phyloP scores from a whole-genome alignment of 2,329 filamentous ascomycete genomes.

The Xylaria sp. region DNA sequence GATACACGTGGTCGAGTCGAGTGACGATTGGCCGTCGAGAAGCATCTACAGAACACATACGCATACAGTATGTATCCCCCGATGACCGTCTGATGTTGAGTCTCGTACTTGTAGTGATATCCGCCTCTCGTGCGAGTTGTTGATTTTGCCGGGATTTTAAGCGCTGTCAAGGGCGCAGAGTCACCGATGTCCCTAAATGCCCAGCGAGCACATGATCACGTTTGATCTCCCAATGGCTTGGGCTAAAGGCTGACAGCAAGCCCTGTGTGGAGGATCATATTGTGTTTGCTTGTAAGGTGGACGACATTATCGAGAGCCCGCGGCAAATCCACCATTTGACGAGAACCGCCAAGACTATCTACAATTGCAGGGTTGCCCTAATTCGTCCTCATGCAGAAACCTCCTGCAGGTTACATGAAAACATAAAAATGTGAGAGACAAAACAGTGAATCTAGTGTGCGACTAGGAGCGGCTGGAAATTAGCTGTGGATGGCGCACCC shows the following conservation, averaged over 20 bases:
- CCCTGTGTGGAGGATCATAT: slow-evolving; percentile 13
- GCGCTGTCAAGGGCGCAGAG: slow-evolving; percentile 20
- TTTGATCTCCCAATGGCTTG: slow-evolving; percentile 36
- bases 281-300: neutral
- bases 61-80: neutral
- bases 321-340: slow-evolving; percentile 21
- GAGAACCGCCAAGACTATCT: slow-evolving; percentile 23
- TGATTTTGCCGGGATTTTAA: slow-evolving; percentile 32
- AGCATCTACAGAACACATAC: too few relatives aligned
- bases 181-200: slow-evolving; percentile 1
- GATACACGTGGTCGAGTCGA: slow-evolving; percentile 29
- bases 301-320: slow-evolving; percentile 10
- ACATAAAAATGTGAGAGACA: neutral
- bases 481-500: slow-evolving; percentile 6
- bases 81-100: slow-evolving; percentile 1
- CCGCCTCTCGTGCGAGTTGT: slow-evolving; percentile 1
- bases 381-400: slow-evolving; percentile 37
- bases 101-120: neutral
- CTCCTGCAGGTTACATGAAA: slow-evolving; percentile 38
- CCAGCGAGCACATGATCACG: slow-evolving; percentile 8
- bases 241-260: slow-evolving; percentile 15
- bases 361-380: slow-evolving; percentile 24
- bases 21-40: slow-evolving; percentile 10
- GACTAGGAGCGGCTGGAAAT: slow-evolving; percentile 17
- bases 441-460: neutral